These are phyloP conservation scores for Glebionis coronaria DNA, from an alignment of 129 eudicot genomes.

Conservation along the genomic window DNA sequence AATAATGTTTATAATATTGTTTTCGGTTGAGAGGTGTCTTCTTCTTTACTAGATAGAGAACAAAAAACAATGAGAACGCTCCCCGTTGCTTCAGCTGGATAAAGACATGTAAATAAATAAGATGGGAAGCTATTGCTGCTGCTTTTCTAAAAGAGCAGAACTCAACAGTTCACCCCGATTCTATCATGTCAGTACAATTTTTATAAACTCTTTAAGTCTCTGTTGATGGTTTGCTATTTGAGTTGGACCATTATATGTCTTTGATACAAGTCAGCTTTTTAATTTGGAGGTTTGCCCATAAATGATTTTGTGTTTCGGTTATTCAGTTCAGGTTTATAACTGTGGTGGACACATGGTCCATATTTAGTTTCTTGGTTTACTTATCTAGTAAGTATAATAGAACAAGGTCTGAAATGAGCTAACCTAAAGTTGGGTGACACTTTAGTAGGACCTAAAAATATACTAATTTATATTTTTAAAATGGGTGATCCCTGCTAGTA, in stretches of 20 bases:
- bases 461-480: too few species aligned
- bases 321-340: too few species aligned
- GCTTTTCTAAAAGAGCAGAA: constrained; percentile 61
- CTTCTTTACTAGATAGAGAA: constrained; percentile 24
- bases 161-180: constrained; percentile 45
- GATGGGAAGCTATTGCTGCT: constrained; percentile 90
- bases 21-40: constrained; percentile 30
- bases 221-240: neutral
- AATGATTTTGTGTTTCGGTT: too few species aligned
- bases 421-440: too few species aligned
- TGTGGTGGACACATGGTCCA: too few species aligned
- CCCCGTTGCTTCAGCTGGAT: constrained; percentile 25
- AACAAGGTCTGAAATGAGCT: too few species aligned
- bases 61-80: constrained; percentile 36
- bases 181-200: constrained; percentile 34
- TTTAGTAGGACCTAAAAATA: too few species aligned
- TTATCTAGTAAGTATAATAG: too few species aligned
- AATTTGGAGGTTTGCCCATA: neutral
- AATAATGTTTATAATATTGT: too few species aligned
- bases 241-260: neutral
- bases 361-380: too few species aligned
- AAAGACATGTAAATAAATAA: constrained; percentile 24
- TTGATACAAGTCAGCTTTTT: neutral
- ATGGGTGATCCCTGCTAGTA: too few species aligned
- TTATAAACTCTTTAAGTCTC: neutral